Conservation (phyloP, 148 eudicot genomes). For the Chenopodium suecicum region DNA sequence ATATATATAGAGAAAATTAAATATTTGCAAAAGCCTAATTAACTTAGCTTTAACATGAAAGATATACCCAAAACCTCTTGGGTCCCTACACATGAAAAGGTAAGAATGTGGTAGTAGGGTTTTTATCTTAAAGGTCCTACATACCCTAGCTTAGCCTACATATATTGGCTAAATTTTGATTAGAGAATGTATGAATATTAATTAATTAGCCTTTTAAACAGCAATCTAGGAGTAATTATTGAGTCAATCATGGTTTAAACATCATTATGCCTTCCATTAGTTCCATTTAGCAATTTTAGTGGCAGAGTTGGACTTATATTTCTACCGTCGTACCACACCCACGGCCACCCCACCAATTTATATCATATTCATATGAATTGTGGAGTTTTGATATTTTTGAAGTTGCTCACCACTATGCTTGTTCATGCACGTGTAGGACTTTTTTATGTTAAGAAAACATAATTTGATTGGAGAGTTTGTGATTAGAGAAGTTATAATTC, state of each 20-base stretch:
- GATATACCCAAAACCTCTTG: background rate
- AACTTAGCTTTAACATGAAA: background rate
- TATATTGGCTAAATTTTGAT: background rate
- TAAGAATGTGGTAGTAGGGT: constrained; percentile 23
- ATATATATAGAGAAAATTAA: constrained; percentile 3
- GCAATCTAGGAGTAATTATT: constrained; percentile 35
- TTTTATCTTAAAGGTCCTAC: constrained; percentile 18
- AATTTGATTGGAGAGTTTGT: too few relatives aligned
- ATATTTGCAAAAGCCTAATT: background rate
- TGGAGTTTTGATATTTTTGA: background rate
- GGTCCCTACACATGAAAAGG: constrained; percentile 27
- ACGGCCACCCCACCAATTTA: background rate
- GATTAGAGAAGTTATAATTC: too few relatives aligned
- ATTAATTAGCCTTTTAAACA: constrained; percentile 23
- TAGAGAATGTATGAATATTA: constrained; percentile 1
- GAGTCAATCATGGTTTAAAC: constrained; percentile 29
- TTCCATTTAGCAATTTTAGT: constrained; percentile 18
- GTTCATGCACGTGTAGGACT: too few relatives aligned
- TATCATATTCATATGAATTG: background rate
- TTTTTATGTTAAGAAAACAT: too few relatives aligned
- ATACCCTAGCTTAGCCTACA: background rate
- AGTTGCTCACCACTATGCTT: background rate
- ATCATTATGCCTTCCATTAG: constrained; percentile 34
- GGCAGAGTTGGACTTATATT: constrained; percentile 5
- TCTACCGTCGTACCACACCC: constrained; percentile 7